phyloP scores from a whole-genome alignment of 2,329 filamentous ascomycete genomes.

The Epichloe gansuensis region DNA sequence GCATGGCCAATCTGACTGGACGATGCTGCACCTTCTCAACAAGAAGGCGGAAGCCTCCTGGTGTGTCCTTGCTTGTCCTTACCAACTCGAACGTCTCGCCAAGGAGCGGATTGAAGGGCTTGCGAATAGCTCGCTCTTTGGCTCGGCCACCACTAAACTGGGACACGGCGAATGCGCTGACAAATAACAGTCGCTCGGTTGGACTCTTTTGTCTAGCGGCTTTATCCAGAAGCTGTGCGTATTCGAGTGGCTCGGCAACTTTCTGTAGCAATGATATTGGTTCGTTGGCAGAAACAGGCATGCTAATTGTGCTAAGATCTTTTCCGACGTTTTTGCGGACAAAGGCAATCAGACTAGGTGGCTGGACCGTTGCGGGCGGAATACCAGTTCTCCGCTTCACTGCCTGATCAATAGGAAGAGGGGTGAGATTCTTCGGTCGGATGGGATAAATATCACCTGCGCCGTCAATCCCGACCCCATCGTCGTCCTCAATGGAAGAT shows the following conservation, averaged over 20 bases:
- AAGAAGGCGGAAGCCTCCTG: constrained; percentile 73
- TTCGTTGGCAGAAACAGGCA: constrained; percentile 96
- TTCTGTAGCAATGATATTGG: constrained; percentile 81
- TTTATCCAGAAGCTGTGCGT: constrained; percentile 70
- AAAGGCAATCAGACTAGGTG: constrained; percentile 87
- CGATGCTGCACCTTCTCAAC: constrained; percentile 92
- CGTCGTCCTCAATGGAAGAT: constrained; percentile 48
- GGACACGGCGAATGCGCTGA: constrained; percentile 84
- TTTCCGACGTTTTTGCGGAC: constrained; percentile 97
- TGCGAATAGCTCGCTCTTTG: constrained; percentile 84
- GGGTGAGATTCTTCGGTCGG: constrained; percentile 63
- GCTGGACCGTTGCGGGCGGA: constrained; percentile 60
- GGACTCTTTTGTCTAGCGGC: constrained; percentile 51
- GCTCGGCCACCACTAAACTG: constrained; percentile 70
- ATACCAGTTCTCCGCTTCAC: constrained; percentile 60
- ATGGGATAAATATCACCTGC: constrained; percentile 55
- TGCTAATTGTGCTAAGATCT: constrained; percentile 89
- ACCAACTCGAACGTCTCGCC: constrained; percentile 93
- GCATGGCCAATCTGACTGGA: constrained; percentile 83
- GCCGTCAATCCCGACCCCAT: constrained; percentile 46
- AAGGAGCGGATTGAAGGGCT: constrained; percentile 94
- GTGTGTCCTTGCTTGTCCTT: constrained; percentile 61
- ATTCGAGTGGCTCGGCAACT: constrained; percentile 82
- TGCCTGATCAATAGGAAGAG: constrained; percentile 57
- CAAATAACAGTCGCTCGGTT: constrained; percentile 64